A percentile compares a stretch with the other conserved stretches of the same genome.
These are phyloP conservation scores for Pythium myriotylum DNA, from an alignment of 352 stramenopile species.

Conservation along the genomic window DNA sequence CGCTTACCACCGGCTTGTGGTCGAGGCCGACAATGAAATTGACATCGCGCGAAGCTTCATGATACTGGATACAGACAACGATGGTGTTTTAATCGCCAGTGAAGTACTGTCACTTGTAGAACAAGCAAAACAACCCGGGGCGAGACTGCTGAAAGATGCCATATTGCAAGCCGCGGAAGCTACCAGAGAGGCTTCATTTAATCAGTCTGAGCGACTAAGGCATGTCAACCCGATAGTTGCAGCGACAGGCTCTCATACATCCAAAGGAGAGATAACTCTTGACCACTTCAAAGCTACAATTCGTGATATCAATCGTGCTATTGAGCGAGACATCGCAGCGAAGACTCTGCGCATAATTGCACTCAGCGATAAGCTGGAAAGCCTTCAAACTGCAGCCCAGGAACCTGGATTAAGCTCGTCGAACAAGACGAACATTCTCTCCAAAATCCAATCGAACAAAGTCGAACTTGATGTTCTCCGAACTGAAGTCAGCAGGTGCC, in stretches of 20 bases:
- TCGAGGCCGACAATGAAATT: constrained; percentile 55
- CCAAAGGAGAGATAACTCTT: constrained; percentile 69
- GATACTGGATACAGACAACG: constrained; percentile 62
- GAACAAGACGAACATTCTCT: background rate
- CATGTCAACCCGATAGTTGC: background rate
- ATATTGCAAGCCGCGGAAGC: constrained; percentile 49
- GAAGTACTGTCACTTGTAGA: constrained; percentile 58
- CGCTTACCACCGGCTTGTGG: constrained; percentile 53
- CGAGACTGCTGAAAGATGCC: constrained; percentile 51
- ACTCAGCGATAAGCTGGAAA: constrained; percentile 43
- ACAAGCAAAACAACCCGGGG: constrained; percentile 44
- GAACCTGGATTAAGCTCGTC: background rate
- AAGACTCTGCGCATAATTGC: constrained; percentile 55
- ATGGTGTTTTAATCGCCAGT: constrained; percentile 52
- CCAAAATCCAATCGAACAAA: constrained; percentile 28
- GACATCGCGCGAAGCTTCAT: constrained; percentile 64
- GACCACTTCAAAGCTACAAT: constrained; percentile 62
- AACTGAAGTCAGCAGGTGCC: constrained; percentile 48
- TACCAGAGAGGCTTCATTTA: constrained; percentile 24
- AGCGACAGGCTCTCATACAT: background rate
- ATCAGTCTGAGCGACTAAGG: background rate
- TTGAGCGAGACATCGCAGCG: constrained; percentile 61
- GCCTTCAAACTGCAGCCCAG: constrained; percentile 14
- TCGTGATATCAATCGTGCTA: constrained; percentile 59
- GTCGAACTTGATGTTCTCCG: constrained; percentile 67